Percentiles rank a stretch among this genome's conserved stretches.
Evolutionary conservation across 192 early-diverging fungal species (phyloP).

Genomic region (Podila epigama): DNA sequence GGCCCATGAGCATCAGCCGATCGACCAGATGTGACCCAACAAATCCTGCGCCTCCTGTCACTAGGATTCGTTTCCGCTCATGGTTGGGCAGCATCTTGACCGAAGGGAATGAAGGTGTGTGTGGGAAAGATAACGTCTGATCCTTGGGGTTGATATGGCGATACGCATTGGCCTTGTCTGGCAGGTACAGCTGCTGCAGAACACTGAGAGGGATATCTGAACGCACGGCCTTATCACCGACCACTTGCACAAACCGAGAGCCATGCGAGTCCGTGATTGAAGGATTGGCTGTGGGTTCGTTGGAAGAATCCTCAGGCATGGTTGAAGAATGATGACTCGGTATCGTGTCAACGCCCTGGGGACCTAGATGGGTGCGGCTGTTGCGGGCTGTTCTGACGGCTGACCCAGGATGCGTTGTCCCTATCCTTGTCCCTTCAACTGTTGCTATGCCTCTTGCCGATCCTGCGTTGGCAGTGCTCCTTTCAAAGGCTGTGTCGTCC

Average conservation of each 20-base stretch:
- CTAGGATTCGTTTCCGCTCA: slow-evolving; percentile 75
- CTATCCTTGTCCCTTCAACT: too few species aligned
- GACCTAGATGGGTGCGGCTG: neutral
- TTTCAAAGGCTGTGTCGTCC: neutral
- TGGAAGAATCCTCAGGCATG: neutral
- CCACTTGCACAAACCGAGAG: slow-evolving; percentile 18
- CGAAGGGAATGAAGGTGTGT: slow-evolving; percentile 57
- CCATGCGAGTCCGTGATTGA: neutral
- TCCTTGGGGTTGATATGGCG: slow-evolving; percentile 19
- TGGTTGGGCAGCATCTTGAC: slow-evolving; percentile 60
- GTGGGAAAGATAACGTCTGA: slow-evolving; percentile 56
- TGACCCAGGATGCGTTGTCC: too few species aligned
- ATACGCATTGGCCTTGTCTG: slow-evolving; percentile 15
- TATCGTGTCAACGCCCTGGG: neutral
- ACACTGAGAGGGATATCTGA: slow-evolving; percentile 27
- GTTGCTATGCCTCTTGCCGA: too few species aligned
- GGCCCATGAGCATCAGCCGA: slow-evolving; percentile 82
- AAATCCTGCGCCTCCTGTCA: slow-evolving; percentile 90
- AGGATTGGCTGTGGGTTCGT: neutral
- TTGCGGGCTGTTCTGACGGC: too few species aligned
- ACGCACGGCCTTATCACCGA: slow-evolving; percentile 38
- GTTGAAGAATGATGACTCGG: neutral
- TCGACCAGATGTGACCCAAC: slow-evolving; percentile 86
- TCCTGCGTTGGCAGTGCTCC: too few species aligned
- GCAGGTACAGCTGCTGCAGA: slow-evolving; percentile 41